Evolutionary conservation across 1,284 basidiomycete species (phyloP).

Genomic region (Singerocomus inundabilis): DNA sequence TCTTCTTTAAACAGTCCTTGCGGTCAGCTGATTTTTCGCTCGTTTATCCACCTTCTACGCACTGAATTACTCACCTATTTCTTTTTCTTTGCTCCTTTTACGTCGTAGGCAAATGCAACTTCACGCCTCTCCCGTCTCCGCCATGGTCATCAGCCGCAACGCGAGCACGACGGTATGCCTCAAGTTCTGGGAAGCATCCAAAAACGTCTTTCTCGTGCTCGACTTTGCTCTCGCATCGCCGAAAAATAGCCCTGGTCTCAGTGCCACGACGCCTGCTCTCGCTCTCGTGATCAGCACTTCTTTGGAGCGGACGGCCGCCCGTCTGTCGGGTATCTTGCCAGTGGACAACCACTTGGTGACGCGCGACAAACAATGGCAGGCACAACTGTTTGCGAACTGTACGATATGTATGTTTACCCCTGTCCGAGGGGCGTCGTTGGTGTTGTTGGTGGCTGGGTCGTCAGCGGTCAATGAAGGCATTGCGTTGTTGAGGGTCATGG

Average conservation of each 20-base stretch:
- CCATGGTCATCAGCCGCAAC: conserved; percentile 23
- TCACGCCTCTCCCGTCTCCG: conserved; percentile 12
- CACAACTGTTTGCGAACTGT: conserved; percentile 55
- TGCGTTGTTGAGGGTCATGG: conserved; percentile 15
- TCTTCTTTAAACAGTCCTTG: conserved; percentile 24
- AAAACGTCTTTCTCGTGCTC: conserved; percentile 23
- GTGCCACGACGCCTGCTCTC: conserved; percentile 3
- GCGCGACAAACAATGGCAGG: conserved; percentile 56
- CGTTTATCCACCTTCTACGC: neutral
- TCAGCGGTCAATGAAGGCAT: conserved; percentile 16
- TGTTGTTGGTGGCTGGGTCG: conserved; percentile 6
- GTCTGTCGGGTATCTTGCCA: conserved; percentile 47
- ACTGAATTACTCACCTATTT: neutral
- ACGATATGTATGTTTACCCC: conserved; percentile 53
- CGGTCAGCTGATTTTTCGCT: conserved; percentile 15
- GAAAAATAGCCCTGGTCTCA: neutral
- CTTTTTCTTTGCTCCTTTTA: too few relatives aligned
- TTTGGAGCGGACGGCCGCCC: conserved; percentile 41
- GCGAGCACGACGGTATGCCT: conserved; percentile 19
- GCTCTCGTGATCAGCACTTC: conserved; percentile 31
- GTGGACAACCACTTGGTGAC: conserved; percentile 45
- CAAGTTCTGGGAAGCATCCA: conserved; percentile 19
- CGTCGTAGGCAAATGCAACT: conserved; percentile 25
- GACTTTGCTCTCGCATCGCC: conserved; percentile 11
- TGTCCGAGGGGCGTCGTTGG: neutral